phyloP scores from a whole-genome alignment of 768 basidiomycete genomes.

The Tricholoma sp. region DNA sequence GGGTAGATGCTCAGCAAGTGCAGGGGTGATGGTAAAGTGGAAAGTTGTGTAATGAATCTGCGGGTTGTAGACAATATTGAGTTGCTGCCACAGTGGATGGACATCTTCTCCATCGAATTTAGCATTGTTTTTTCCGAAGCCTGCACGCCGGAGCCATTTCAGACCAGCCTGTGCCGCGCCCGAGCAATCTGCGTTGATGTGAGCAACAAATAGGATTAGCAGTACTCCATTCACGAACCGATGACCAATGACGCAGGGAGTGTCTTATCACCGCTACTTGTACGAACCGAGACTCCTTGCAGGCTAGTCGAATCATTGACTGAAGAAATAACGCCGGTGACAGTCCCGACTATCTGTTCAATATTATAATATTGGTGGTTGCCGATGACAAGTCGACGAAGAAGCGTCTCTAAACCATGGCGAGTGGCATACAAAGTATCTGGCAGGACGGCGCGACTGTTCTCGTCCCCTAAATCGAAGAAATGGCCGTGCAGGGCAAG shows the following conservation, averaged over 20 bases:
- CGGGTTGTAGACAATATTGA: not conserved
- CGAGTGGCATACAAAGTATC: slow-evolving; percentile 18
- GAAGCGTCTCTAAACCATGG: slow-evolving; percentile 23
- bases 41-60: not conserved
- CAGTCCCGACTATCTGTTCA: slow-evolving; percentile 20
- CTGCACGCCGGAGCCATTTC: slow-evolving; percentile 20
- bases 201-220: not conserved
- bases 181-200: slow-evolving; percentile 23
- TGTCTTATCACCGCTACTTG: not conserved
- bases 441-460: slow-evolving; percentile 9
- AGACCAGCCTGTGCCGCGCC: slow-evolving; percentile 22
- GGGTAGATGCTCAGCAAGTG: not conserved
- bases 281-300: slow-evolving; percentile 9
- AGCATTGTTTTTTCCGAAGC: slow-evolving; percentile 11
- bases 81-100: not conserved
- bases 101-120: not conserved
- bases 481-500: slow-evolving; percentile 9
- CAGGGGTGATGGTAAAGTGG: not conserved
- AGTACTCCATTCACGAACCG: not conserved
- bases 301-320: slow-evolving; percentile 8
- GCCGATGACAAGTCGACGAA: slow-evolving; percentile 21
- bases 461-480: slow-evolving; percentile 7
- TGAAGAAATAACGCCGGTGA: slow-evolving; percentile 19
- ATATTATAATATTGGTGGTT: slow-evolving; percentile 17
- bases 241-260: not conserved